These are phyloP conservation scores for Kernera saxatilis DNA, from an alignment of 345 rosid genomes.

Conservation along the genomic window DNA sequence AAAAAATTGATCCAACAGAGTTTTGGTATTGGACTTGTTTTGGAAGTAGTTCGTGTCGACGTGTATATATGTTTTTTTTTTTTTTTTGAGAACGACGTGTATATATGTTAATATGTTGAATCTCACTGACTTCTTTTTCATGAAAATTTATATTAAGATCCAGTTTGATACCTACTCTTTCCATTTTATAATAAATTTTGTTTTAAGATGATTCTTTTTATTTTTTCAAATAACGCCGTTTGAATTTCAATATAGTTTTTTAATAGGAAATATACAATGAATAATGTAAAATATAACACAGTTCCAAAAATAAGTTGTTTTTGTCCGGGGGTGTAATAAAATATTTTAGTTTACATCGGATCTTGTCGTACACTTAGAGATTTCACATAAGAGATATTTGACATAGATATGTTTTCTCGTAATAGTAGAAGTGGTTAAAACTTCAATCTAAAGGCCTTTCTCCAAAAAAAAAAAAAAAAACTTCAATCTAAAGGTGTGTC, in stretches of 20 bases:
- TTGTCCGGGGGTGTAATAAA: not conserved
- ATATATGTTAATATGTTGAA: not conserved
- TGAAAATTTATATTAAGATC: not conserved
- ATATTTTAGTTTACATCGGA: not conserved
- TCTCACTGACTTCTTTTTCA: not conserved
- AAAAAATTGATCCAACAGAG: too few species aligned
- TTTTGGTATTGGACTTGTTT: not conserved
- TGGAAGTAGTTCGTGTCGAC: not conserved
- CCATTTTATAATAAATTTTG: not conserved
- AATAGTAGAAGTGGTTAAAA: not conserved
- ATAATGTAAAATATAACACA: not conserved
- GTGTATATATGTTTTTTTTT: too few species aligned
- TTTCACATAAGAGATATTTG: not conserved
- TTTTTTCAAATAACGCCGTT: not conserved
- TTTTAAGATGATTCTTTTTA: not conserved
- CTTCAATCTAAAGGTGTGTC: conserved; percentile 1
- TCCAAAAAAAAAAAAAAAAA: too few species aligned
- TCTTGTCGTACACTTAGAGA: not conserved
- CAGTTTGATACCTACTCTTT: not conserved
- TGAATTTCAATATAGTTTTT: not conserved
- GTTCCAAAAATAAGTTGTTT: not conserved
- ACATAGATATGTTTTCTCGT: not conserved
- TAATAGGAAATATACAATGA: not conserved
- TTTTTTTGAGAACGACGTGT: too few species aligned
- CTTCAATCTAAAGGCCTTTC: not conserved